These are phyloP conservation scores for Xylaria sp. DNA, from an alignment of 2,329 filamentous ascomycete genomes.

Conservation along the genomic window DNA sequence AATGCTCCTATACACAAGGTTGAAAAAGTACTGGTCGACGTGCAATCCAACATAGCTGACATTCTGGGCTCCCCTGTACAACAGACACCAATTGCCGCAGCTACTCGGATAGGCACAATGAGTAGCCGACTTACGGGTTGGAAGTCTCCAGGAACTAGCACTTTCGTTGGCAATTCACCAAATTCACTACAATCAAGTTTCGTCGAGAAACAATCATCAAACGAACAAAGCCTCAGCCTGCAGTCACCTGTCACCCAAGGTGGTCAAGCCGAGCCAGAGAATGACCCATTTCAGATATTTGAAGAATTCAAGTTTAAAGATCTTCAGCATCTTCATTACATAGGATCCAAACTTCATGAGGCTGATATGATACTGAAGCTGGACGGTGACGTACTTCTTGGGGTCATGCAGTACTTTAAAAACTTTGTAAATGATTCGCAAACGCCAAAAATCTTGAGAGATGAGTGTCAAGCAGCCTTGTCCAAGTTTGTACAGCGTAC, in stretches of 20 bases:
- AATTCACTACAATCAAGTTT: background rate
- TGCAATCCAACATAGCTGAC: background rate
- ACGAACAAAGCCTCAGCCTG: background rate
- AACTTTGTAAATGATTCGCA: background rate
- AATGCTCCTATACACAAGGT: constrained; percentile 9
- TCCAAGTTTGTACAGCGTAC: constrained; percentile 6
- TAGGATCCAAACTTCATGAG: constrained; percentile 19
- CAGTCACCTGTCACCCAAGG: background rate
- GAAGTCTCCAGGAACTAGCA: background rate
- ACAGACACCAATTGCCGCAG: background rate
- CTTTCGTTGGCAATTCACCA: background rate
- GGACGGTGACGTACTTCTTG: background rate
- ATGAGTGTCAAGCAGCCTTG: background rate
- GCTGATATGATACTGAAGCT: constrained; percentile 26
- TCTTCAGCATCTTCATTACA: constrained; percentile 16
- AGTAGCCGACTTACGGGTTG: background rate
- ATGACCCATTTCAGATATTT: constrained; percentile 8
- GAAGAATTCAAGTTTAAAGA: constrained; percentile 25
- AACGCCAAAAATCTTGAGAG: background rate
- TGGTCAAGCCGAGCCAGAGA: background rate
- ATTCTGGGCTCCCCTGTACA: background rate
- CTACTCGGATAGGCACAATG: background rate
- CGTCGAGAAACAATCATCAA: background rate
- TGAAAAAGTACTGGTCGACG: background rate
- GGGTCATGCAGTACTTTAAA: constrained; percentile 12